Evolutionary conservation across 768 basidiomycete genomes (phyloP), one percentile per base, ranked within the genome.

Genomic region (Megacollybia marginata): DNA sequence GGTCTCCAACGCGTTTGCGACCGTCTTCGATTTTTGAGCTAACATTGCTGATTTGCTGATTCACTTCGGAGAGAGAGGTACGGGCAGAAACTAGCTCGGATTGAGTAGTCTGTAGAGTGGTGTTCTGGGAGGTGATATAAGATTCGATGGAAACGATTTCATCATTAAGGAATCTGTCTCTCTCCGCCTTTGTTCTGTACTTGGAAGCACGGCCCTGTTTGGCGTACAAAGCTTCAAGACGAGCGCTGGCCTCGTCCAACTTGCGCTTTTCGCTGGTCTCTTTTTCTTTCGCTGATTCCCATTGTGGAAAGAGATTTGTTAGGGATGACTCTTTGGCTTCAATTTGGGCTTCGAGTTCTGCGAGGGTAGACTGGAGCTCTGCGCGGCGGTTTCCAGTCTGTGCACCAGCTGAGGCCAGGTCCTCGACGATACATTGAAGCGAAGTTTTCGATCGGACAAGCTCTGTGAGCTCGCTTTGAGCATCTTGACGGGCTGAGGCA

Each of bases 141-240:
- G 76, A 66, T 33, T 80, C 73, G 55, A 92, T 76, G 1, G 85
- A 76, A 2, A 75, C 65, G 32, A 96, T 86, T 59, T 96, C 90
- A n/a, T 76, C 74, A n/a, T 69, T 72, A 40, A 99, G 74, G 60
- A 79, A 97, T 18, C 74, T 69, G 61, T 99, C 95, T 8, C 96
- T 82, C 58, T 94, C 92, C 0, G 76, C 72, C 59, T 83, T 84
- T 12, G 88, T 89, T 18, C 82, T 70, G 70, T 96, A 99, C 58
- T 87, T 88, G 46, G 82, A 80, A 35, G 85, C 73, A 18, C 96
- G 85, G 2, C 93, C 93, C 62, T 92, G 92, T 62, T 98, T 98
- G 2, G 88, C 84, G 60, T 86, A 92, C 1, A 99, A 71, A 0
- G 86, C 79, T 1, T 78, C 74, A 3, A 97, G 68, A 43, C 74